Evolutionary conservation across 2,329 filamentous ascomycete species (phyloP), one percentile per base, ranked within the genome.

Genomic region (Penicillium sp.): DNA sequence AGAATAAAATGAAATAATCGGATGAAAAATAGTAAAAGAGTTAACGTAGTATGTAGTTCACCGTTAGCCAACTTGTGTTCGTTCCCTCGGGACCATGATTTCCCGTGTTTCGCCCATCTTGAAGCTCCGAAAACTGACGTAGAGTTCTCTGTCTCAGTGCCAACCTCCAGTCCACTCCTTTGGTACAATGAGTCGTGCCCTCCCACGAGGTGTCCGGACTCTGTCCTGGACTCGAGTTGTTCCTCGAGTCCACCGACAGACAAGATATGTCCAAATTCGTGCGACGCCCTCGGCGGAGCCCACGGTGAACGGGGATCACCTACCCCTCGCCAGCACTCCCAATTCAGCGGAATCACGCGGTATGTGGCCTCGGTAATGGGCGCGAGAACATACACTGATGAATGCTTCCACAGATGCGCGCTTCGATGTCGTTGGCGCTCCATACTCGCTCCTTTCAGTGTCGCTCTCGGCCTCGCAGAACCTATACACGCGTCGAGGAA

Each of bases 381-480:
- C 33, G 22, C 7, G 2, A 42, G 27, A 26, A 35, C 11, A 2
- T 12, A 25, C 0, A 46, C 64, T 69, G 51, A 72, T 20, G 4
- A 23, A 9, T 8, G 18, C 11, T 4, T 35, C 50, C 65, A 97
- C 65, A 97, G 94, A 97, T 83, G 94, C 94, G 52, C 87, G 87
- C 55, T 99, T 99, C 74, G 91, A 97, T 75, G 91, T 97, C 46
- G 80, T 99, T 61, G 94, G 94, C 59, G 85, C 90, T 23, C 92
- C 93, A 1, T 94, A 94, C 75, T 97, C 94, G 53, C 85, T 99
- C 61, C 87, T 99, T 65, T 97, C 93, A 22, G 92, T 96, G 62
- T 90, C 89, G 7, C 84, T 99, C 50, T 95, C 94, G 33, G 90
- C 94, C 41, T 97, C 93, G 29, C 93, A 97, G 74, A 89, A 89